A percentile compares a stretch with the other conserved stretches of the same genome.
Conservation (phyloP, 108 stramenopile genomes). For the Asterionellopsis glacialis region DNA sequence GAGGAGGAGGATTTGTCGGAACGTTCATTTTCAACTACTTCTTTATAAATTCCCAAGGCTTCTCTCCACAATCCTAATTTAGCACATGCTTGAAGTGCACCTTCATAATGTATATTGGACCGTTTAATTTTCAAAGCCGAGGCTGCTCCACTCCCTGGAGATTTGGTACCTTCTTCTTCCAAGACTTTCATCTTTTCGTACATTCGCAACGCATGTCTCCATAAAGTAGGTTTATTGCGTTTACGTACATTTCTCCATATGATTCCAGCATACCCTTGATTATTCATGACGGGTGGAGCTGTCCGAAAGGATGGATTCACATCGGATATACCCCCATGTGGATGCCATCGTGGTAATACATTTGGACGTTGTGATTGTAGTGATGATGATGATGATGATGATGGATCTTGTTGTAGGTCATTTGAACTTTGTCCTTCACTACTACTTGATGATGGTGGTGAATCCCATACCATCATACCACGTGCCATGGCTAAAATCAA, state of each 20-base stretch:
- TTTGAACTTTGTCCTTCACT: not conserved
- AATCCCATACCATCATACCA: conserved; percentile 48
- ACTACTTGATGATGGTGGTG: not conserved
- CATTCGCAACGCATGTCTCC: conserved; percentile 63
- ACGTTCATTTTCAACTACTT: conserved; percentile 28
- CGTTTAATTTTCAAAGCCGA: conserved; percentile 32
- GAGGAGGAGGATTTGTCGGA: not conserved
- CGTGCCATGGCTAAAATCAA: conserved; percentile 77
- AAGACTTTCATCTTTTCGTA: conserved; percentile 64
- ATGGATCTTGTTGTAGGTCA: conserved; percentile 3
- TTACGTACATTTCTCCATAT: conserved; percentile 76
- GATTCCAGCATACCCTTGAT: conserved; percentile 63
- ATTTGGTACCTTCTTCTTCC: conserved; percentile 17
- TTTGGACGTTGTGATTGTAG: conserved; percentile 1
- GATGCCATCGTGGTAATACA: conserved; percentile 54
- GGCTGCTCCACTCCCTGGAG: not conserved
- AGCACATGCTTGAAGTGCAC: conserved; percentile 68
- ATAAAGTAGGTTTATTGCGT: conserved; percentile 67
- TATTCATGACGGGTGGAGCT: conserved; percentile 64
- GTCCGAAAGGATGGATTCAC: conserved; percentile 73
- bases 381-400: not conserved
- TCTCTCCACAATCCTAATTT: conserved; percentile 73
- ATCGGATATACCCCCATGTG: conserved; percentile 53
- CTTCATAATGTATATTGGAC: conserved; percentile 62
- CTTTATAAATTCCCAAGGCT: conserved; percentile 55